Base-by-base conservation (phyloP, 176 grass and related monocot genomes). In the Coix lacrymajobi region DNA sequence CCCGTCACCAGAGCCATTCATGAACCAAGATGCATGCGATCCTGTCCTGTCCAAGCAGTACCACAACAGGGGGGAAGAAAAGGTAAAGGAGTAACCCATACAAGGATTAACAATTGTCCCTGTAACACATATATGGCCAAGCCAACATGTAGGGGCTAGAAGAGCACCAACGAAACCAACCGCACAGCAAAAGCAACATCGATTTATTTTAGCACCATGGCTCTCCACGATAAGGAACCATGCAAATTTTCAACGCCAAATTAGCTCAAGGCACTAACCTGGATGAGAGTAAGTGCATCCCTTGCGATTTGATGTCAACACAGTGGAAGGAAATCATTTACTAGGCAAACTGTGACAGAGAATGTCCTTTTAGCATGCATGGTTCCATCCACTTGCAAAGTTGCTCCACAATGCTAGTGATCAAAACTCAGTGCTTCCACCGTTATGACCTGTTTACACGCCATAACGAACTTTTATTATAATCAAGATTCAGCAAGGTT, bases 371-470 rank as follows among this genome's bases (percentile, higher is more conserved):
- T 69, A 39, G 58, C 68, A 67, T 78, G 79, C 73, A 73, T 74
- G 73, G 73, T 67, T 79, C 74, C 67, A 62, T 90, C 74, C 79
- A 90, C 88, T 86, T 83, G 79, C 82, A 83, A 90, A 90, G 88
- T 74, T 83, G 60, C 73, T 86, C 84, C 88, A 86, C 60, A 75
- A 74, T 86, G 88, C 24, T 86, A 79, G 64, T 86, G 67, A 86
- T 20, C 79, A 72, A 71, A 58, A 6, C 4, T 86, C 66, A 46
- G 79, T 86, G 88, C 83, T 66, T 83, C 73, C 66, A 79, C 66
- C 37, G 73, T 67, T 78, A 82, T 34, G 37, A 79, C 69, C 38
- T 73, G 39, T 73, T 68, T 51, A 83, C 74, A 90, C 38, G 60
- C 64, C 88, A 90, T 83, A 90, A 90, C 79, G 14, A 83, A 90